A percentile compares a stretch with the other conserved stretches of the same genome.
Conservation (phyloP, 352 stramenopile species). For the Phytophthora aleatoria region DNA sequence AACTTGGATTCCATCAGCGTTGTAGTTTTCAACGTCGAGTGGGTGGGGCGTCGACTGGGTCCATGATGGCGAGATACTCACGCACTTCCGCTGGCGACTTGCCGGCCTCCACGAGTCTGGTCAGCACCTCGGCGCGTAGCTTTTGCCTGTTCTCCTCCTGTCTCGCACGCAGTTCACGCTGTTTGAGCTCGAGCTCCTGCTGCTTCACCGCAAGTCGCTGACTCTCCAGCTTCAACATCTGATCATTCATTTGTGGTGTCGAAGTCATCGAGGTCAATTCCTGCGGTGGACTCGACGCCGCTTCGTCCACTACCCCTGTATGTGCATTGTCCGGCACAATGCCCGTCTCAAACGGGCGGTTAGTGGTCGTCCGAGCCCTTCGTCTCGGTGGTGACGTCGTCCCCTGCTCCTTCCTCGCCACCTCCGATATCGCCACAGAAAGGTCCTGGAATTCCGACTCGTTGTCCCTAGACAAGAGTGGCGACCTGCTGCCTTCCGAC, state of each 20-base stretch:
- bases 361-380: not conserved
- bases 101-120: constrained; percentile 28
- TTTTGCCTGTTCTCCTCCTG: constrained; percentile 41
- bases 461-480: constrained; percentile 6
- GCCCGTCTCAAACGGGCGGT: not conserved
- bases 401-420: constrained; percentile 3
- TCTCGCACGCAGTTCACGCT: constrained; percentile 39
- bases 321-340: not conserved
- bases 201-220: constrained; percentile 47
- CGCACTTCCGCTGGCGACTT: constrained; percentile 39
- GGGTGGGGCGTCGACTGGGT: constrained; percentile 14
- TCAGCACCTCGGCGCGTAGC: constrained; percentile 39
- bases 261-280: constrained; percentile 4
- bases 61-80: constrained; percentile 40
- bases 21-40: constrained; percentile 9
- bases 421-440: not conserved
- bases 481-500: constrained; percentile 13
- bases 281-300: constrained; percentile 12
- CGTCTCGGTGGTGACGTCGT: constrained; percentile 5
- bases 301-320: constrained; percentile 2
- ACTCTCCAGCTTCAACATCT: constrained; percentile 39
- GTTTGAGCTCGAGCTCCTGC: constrained; percentile 51
- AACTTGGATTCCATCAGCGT: not conserved
- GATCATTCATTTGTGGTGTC: constrained; percentile 2
- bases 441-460: constrained; percentile 11